Evolutionary conservation across 2,329 filamentous ascomycete genomes (phyloP), one percentile per base, ranked within the genome.

Genomic region (Delphinella strobiligena): DNA sequence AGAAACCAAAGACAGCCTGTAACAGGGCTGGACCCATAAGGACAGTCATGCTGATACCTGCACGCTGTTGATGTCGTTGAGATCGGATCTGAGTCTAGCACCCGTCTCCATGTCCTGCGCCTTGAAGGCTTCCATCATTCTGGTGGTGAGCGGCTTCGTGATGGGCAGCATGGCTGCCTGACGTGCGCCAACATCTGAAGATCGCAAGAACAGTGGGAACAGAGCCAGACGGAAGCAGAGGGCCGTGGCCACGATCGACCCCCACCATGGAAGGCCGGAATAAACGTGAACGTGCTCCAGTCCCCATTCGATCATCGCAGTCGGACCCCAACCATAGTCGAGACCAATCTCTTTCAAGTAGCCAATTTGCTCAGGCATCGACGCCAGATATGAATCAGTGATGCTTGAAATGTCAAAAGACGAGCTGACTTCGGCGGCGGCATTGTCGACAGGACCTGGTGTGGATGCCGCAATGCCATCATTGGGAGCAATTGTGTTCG

Each of bases 201-300:
- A 72, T 27, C 61, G 56, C 17, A 84, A 54, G 48, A 75, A 76
- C 11, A 83, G 73, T 44, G 80, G 76, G 52, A 89, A 67, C 48
- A 91, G 67, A 35, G 65, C 54, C 7, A 70, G 43, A 45, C 89
- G 83, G 44, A 88, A 63, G 5, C 76, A 43, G 1, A 87, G 24
- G 24, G 81, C 78, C 0, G 80, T 73, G 4, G 70, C 60, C 33
- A 80, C 60, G 51, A 95, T 82, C 44, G 82, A 75, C 2, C 67
- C 78, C 69, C 83, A 87, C 91, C 91, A 96, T 10, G 86, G 84
- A 40, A 85, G 61, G 27, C 81, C 85, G 5, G 56, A 64, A 50
- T 72, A 80, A 45, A 95, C 68, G 61, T 98, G 86, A 31, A 93
- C 56, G 55, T 89, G 78, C 66, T 98, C 91, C 9, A 96, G 63